phyloP scores from a whole-genome alignment of 768 basidiomycete species.

The Ramaria rubella region DNA sequence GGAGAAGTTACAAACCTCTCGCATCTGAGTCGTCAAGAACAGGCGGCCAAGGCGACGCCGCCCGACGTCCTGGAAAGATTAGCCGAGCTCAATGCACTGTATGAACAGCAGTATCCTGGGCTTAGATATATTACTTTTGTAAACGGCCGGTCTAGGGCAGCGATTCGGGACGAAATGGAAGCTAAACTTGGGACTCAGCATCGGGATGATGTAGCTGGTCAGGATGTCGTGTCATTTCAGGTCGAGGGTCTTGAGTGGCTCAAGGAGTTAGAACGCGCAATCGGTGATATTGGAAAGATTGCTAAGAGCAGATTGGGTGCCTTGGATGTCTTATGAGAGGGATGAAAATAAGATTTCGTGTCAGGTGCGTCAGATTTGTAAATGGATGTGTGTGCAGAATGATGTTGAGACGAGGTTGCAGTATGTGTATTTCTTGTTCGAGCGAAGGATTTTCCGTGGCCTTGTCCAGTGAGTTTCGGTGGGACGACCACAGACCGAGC shows the following conservation, averaged over 20 bases:
- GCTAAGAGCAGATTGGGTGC: constrained; percentile 59
- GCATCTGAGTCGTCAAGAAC: constrained; percentile 71
- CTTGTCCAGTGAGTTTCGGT: too few relatives aligned
- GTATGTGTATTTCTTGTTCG: too few relatives aligned
- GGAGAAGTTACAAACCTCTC: constrained; percentile 77
- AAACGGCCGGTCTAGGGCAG: constrained; percentile 68
- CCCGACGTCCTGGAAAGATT: constrained; percentile 71
- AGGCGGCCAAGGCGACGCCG: constrained; percentile 52
- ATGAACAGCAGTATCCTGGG: constrained; percentile 66
- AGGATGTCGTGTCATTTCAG: constrained; percentile 32
- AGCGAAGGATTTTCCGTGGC: too few relatives aligned
- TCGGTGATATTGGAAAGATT: constrained; percentile 67
- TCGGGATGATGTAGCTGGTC: constrained; percentile 26
- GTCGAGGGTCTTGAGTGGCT: constrained; percentile 47
- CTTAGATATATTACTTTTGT: constrained; percentile 91
- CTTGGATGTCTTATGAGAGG: constrained; percentile 22
- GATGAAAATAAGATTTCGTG: neutral
- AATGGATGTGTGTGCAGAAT: neutral
- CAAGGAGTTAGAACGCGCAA: constrained; percentile 62
- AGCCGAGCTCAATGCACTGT: constrained; percentile 66
- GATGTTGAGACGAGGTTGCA: neutral
- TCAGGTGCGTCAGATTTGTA: neutral
- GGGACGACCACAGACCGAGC: too few relatives aligned
- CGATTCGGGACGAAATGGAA: constrained; percentile 78
- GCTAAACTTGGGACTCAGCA: constrained; percentile 40